These are phyloP conservation scores for Multifurca ochricompacta DNA, from an alignment of 768 basidiomycete genomes.

Conservation along the genomic window DNA sequence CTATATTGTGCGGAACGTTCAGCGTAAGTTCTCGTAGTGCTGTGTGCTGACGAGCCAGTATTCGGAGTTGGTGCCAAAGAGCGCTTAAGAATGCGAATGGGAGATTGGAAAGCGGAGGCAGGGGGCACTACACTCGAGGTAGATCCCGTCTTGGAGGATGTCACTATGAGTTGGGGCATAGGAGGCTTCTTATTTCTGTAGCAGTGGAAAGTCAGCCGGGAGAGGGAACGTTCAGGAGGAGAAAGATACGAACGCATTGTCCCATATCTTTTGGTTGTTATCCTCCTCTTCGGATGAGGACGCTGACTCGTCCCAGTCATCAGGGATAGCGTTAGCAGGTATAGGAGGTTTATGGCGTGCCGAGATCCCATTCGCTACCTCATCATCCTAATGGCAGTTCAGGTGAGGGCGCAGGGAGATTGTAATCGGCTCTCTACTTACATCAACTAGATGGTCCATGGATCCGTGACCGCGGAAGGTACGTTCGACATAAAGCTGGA, in stretches of 20 bases:
- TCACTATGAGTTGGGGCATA: conserved; percentile 58
- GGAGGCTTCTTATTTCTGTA: conserved; percentile 51
- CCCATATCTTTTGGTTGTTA: conserved; percentile 55
- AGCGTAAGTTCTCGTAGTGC: conserved; percentile 35
- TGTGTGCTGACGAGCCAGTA: conserved; percentile 22
- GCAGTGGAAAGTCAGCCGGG: background rate
- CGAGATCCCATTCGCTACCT: background rate
- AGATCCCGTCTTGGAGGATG: conserved; percentile 31
- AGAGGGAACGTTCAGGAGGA: background rate
- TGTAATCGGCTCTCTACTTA: background rate
- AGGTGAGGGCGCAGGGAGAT: background rate
- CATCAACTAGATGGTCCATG: conserved; percentile 15
- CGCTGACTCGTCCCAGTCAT: conserved; percentile 57
- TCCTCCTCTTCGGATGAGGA: conserved; percentile 35
- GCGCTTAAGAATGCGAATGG: conserved; percentile 67
- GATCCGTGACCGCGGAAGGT: conserved; percentile 8
- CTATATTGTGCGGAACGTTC: conserved; percentile 69
- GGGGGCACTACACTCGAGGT: conserved; percentile 37
- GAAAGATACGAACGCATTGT: conserved; percentile 52
- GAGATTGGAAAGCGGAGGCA: conserved; percentile 49
- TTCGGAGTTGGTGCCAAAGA: conserved; percentile 25
- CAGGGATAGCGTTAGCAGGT: conserved; percentile 26
- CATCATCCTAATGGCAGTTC: background rate
- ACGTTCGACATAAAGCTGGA: conserved; percentile 6
- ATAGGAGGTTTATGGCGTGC: background rate